Evolutionary conservation across 257 asterid species (phyloP).

Genomic region (Petunia secreta): DNA sequence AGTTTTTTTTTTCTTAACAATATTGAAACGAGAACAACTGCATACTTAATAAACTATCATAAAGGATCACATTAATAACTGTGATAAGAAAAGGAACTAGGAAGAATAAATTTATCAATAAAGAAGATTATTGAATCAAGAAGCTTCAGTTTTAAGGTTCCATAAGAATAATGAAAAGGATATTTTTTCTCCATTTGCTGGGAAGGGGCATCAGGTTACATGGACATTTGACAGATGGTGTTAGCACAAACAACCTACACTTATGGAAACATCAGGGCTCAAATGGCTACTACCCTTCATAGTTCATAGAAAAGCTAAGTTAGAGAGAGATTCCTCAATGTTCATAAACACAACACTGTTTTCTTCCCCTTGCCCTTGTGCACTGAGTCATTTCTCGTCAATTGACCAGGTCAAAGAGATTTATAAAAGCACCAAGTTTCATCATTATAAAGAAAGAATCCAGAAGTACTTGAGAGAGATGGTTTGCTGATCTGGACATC

Average conservation of each 20-base stretch:
- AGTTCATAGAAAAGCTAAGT: neutral
- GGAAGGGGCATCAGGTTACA: neutral
- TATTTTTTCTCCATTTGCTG: neutral
- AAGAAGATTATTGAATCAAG: neutral
- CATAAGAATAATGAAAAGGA: neutral
- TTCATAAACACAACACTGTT: neutral
- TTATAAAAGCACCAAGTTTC: neutral
- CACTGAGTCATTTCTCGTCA: neutral
- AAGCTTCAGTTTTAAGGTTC: neutral
- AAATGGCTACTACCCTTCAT: neutral
- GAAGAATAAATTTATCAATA: neutral
- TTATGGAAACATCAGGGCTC: neutral
- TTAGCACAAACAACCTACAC: neutral
- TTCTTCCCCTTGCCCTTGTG: neutral
- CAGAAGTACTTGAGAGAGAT: neutral
- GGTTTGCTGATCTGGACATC: neutral
- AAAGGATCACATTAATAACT: neutral
- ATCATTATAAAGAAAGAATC: neutral
- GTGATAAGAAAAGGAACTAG: neutral
- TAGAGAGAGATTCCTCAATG: neutral
- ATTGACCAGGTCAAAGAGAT: neutral
- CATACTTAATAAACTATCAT: neutral
- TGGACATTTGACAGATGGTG: neutral
- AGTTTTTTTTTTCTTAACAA: neutral
- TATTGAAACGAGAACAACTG: neutral